A percentile compares a stretch with the other conserved stretches of the same genome.
These are phyloP conservation scores for Yarrowia bubula DNA, from an alignment of 805 yeast species.

Conservation along the genomic window DNA sequence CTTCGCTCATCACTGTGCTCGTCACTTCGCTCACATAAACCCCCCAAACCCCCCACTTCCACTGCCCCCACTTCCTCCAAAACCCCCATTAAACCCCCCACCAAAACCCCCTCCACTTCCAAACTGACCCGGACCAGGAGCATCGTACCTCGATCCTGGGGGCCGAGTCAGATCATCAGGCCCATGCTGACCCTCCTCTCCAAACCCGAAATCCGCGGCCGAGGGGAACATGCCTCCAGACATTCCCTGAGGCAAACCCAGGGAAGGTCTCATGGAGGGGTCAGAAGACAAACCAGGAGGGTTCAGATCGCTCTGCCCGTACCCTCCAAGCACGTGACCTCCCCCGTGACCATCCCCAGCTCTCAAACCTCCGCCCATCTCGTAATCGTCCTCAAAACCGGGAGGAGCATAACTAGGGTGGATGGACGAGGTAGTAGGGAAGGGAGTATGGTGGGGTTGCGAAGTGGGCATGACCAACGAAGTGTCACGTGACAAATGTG, in stretches of 20 bases:
- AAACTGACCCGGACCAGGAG: conserved; percentile 36
- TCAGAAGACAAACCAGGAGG: conserved; percentile 43
- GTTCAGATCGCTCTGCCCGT: conserved; percentile 41
- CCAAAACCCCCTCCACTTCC: conserved; percentile 28
- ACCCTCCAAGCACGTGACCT: conserved; percentile 28
- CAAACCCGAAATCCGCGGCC: conserved; percentile 36
- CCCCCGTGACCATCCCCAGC: neutral
- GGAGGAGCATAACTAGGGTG: conserved; percentile 33
- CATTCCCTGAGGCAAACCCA: conserved; percentile 29
- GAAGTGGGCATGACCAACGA: conserved; percentile 1
- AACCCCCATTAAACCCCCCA: conserved; percentile 30
- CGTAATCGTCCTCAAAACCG: conserved; percentile 47
- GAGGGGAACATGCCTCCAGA: conserved; percentile 41
- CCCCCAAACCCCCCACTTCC: conserved; percentile 7
- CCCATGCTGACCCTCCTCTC: conserved; percentile 35
- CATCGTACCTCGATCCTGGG: conserved; percentile 45
- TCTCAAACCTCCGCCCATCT: conserved; percentile 31
- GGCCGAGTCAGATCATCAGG: conserved; percentile 36
- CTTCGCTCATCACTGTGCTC: neutral
- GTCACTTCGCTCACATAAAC: neutral
- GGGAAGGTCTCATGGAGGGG: conserved; percentile 39
- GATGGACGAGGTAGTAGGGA: neutral
- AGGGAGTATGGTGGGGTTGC: neutral
- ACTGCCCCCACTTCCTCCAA: conserved; percentile 26
- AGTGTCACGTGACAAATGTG: neutral